Conservation (phyloP, 2,329 filamentous ascomycete genomes). For the Stagonosporopsis cucurbitacearum region DNA sequence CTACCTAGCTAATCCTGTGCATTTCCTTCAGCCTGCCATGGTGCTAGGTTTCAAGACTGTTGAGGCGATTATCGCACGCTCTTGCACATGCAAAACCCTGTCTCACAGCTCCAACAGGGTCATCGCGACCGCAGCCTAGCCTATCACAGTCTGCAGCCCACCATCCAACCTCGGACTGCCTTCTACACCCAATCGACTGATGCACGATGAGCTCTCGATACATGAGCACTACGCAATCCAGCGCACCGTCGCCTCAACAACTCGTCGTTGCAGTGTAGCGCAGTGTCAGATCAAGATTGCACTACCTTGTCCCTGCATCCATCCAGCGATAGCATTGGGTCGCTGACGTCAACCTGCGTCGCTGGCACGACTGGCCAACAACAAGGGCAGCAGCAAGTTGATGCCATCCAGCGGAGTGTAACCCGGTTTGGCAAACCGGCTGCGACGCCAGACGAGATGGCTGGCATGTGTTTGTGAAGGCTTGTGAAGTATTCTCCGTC, state of each 20-base stretch:
- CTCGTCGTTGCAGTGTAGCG: constrained; percentile 14
- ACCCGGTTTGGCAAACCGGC: constrained; percentile 1
- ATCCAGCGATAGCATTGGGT: constrained; percentile 5
- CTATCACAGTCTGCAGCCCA: background rate
- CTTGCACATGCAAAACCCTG: constrained; percentile 11
- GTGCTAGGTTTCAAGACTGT: background rate
- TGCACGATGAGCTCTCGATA: constrained; percentile 15
- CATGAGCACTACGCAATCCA: constrained; percentile 1
- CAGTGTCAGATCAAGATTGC: constrained; percentile 15
- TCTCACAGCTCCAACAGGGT: background rate
- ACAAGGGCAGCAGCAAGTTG: constrained; percentile 14
- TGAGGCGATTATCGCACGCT: constrained; percentile 13
- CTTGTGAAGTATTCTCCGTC: constrained; percentile 10
- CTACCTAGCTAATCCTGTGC: background rate
- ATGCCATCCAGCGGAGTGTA: constrained; percentile 10
- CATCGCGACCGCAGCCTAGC: background rate
- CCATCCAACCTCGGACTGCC: background rate
- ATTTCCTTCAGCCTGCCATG: background rate
- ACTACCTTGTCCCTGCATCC: constrained; percentile 22
- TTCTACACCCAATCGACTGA: constrained; percentile 5
- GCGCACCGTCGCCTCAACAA: constrained; percentile 23
- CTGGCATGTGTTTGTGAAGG: constrained; percentile 12
- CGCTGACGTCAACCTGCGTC: constrained; percentile 28
- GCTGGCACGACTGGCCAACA: constrained; percentile 8
- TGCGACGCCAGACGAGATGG: constrained; percentile 4